Conservation (phyloP, 768 basidiomycete species). For the Suillus subluteus region DNA sequence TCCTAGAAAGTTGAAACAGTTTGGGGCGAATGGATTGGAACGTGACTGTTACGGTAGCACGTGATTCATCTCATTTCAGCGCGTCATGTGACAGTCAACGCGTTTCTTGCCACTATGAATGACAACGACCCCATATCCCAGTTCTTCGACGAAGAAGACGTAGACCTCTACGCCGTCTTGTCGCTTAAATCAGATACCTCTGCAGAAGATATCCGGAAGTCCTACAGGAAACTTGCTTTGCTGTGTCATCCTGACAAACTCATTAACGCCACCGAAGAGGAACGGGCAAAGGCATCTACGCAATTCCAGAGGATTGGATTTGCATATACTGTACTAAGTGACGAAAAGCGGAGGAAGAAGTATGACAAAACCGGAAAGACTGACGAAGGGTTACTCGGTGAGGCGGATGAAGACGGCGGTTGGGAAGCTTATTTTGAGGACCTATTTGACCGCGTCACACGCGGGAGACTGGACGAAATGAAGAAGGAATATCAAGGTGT, state of each 20-base stretch:
- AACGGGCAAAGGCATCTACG: constrained; percentile 67
- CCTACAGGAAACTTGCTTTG: constrained; percentile 86
- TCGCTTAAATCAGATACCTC: constrained; percentile 56
- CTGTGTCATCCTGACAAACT: constrained; percentile 92
- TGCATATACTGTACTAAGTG: constrained; percentile 87
- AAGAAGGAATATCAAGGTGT: constrained; percentile 93
- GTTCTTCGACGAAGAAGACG: constrained; percentile 71
- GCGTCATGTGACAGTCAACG: constrained; percentile 11
- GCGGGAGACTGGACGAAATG: constrained; percentile 87
- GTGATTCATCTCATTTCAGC: constrained; percentile 18
- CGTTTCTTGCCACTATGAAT: constrained; percentile 52
- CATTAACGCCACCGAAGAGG: constrained; percentile 55
- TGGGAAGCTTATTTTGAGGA: constrained; percentile 97
- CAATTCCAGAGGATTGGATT: constrained; percentile 95
- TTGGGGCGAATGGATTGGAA: neutral
- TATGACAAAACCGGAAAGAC: constrained; percentile 91
- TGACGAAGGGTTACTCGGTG: constrained; percentile 73
- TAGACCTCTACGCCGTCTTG: constrained; percentile 82
- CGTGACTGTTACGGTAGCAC: constrained; percentile 2
- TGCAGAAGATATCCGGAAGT: constrained; percentile 72
- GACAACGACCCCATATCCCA: constrained; percentile 70
- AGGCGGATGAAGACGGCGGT: constrained; percentile 71
- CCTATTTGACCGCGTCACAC: constrained; percentile 85
- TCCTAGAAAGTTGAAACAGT: too few species aligned
- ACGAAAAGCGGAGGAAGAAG: constrained; percentile 69